phyloP scores from a whole-genome alignment of 1,284 basidiomycete species.

The Naganishia cerealis region DNA sequence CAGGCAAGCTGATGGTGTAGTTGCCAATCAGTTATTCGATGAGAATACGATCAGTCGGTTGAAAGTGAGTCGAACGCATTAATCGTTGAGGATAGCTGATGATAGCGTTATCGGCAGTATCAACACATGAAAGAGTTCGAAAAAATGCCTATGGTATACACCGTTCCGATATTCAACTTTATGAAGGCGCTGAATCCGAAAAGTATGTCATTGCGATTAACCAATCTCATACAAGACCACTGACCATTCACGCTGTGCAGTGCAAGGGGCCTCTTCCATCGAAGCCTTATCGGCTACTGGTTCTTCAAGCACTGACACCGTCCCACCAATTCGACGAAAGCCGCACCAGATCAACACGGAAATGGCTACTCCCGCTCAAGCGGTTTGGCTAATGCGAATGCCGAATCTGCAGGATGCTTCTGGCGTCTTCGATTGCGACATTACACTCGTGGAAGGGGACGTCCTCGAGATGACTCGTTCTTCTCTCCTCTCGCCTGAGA shows the following conservation, averaged over 20 bases:
- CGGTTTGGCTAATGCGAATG: constrained; percentile 5
- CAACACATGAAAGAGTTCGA: constrained; percentile 4
- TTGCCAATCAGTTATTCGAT: background rate
- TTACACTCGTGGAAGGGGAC: background rate
- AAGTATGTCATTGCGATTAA: background rate
- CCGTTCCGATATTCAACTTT: background rate
- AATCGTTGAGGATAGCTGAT: background rate
- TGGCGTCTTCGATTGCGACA: constrained; percentile 12
- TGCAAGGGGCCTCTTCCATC: background rate
- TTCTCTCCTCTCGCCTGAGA: background rate
- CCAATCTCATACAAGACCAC: background rate
- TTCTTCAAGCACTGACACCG: background rate
- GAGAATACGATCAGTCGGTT: constrained; percentile 17
- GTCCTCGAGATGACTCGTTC: background rate
- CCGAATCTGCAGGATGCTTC: background rate
- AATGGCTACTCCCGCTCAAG: background rate
- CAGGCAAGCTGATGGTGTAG: background rate
- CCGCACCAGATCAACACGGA: background rate
- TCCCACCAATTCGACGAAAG: background rate
- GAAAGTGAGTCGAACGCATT: background rate
- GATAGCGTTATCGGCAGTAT: background rate
- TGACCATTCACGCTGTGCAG: background rate
- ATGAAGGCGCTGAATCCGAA: background rate
- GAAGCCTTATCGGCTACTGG: background rate
- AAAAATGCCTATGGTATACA: constrained; percentile 12